These are phyloP conservation scores for Bruguiera sexangula DNA, from an alignment of 345 rosid species.

Conservation along the genomic window DNA sequence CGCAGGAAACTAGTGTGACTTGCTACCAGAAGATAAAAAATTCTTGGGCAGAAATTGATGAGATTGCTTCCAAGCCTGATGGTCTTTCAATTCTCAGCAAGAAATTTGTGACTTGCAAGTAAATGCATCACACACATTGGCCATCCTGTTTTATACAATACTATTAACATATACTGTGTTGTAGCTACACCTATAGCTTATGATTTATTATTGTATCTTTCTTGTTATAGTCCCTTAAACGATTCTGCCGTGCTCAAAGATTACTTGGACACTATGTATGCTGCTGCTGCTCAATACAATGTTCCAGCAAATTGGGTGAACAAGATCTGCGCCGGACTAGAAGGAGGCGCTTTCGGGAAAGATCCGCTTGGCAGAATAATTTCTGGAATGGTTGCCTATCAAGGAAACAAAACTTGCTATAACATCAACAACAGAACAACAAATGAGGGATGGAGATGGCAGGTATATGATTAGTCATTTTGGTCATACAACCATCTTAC, in stretches of 20 bases:
- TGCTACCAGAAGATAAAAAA: constrained; percentile 46
- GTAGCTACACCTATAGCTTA: too few species aligned
- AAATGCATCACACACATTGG: neutral
- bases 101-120: constrained; percentile 68
- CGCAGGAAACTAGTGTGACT: constrained; percentile 53
- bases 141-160: neutral
- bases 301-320: constrained; percentile 29
- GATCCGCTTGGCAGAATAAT: constrained; percentile 22
- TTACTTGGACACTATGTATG: constrained; percentile 16
- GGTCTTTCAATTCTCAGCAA: constrained; percentile 52
- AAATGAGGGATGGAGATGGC: constrained; percentile 38
- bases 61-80: constrained; percentile 39
- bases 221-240: constrained; percentile 26
- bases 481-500: too few species aligned
- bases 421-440: constrained; percentile 12
- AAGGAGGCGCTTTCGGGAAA: constrained; percentile 8
- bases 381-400: constrained; percentile 25
- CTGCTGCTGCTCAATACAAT: constrained; percentile 44
- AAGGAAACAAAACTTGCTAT: constrained; percentile 19
- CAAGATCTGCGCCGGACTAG: constrained; percentile 36
- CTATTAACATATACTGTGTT: too few species aligned
- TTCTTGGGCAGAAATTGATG: constrained; percentile 57
- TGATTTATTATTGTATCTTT: too few species aligned
- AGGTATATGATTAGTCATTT: constrained; percentile 27
- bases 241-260: constrained; percentile 29